A percentile compares a stretch with the other conserved stretches of the same genome.
Evolutionary conservation across 1,284 basidiomycete genomes (phyloP).

Genomic region (Boletus semigastroideus): DNA sequence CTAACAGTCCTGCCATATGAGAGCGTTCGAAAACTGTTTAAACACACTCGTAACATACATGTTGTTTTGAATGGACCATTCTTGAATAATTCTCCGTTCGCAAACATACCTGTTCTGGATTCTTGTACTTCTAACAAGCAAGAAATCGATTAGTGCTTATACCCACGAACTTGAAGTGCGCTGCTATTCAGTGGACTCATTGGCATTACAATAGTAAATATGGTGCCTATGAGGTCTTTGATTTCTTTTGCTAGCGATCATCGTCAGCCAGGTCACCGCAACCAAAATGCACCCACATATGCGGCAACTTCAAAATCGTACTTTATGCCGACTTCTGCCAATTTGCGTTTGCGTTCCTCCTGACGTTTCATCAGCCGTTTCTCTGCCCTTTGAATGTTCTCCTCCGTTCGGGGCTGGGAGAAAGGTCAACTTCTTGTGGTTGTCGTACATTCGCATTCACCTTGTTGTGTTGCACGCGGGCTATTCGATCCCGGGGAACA

Average conservation of each 20-base stretch:
- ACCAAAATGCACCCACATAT: slow-evolving; percentile 52
- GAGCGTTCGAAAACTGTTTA: neutral
- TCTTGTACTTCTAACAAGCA: slow-evolving; percentile 2
- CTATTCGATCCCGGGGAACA: slow-evolving; percentile 75
- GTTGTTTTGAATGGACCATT: neutral
- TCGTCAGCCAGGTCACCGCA: neutral
- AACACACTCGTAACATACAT: slow-evolving; percentile 9
- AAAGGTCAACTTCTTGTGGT: neutral
- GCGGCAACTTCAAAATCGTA: slow-evolving; percentile 80
- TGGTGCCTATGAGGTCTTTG: slow-evolving; percentile 15
- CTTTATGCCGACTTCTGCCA: slow-evolving; percentile 82
- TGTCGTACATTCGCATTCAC: slow-evolving; percentile 41
- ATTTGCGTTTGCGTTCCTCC: slow-evolving; percentile 73
- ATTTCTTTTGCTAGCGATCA: slow-evolving; percentile 31
- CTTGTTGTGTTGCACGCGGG: slow-evolving; percentile 78
- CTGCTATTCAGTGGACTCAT: no score
- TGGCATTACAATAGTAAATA: neutral
- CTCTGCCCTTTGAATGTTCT: slow-evolving; percentile 68
- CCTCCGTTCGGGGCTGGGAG: slow-evolving; percentile 69
- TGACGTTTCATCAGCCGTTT: slow-evolving; percentile 79
- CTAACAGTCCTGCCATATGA: slow-evolving; percentile 6
- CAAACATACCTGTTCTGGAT: neutral
- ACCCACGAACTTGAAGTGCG: neutral
- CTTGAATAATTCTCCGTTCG: neutral
- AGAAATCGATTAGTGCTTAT: neutral